Evolutionary conservation across 306 rosid genomes (phyloP).

Genomic region (Cicer cuneatum): DNA sequence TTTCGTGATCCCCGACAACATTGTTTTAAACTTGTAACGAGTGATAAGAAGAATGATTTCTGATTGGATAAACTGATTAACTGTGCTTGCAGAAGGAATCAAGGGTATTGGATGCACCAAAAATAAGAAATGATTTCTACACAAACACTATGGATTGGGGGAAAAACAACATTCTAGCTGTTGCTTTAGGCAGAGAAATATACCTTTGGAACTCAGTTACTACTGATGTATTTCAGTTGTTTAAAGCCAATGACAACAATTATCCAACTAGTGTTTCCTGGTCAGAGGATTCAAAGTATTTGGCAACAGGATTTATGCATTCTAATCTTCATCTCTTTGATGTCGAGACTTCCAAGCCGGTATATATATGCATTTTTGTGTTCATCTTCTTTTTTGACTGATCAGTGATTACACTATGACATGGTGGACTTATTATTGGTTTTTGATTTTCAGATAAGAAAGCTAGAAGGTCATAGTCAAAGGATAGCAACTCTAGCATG

Average conservation of each 20-base stretch:
- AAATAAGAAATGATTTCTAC: constrained; percentile 70
- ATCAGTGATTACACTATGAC: too few species aligned
- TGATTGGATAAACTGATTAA: constrained; percentile 14
- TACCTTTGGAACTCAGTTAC: constrained; percentile 73
- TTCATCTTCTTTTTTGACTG: too few species aligned
- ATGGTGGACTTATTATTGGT: too few species aligned
- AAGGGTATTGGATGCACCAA: constrained; percentile 76
- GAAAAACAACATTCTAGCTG: constrained; percentile 63
- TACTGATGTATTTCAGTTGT: constrained; percentile 49
- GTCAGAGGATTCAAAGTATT: constrained; percentile 58
- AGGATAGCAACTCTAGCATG: constrained; percentile 67
- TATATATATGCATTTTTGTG: background rate
- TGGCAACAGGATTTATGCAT: constrained; percentile 61
- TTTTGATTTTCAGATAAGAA: constrained; percentile 34
- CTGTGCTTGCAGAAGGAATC: constrained; percentile 58
- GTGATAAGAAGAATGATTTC: too few species aligned
- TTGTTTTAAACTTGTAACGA: too few species aligned
- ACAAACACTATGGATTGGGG: constrained; percentile 80
- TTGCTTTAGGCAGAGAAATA: constrained; percentile 68
- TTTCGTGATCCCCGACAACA: too few species aligned
- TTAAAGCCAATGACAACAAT: constrained; percentile 46
- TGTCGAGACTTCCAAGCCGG: constrained; percentile 69
- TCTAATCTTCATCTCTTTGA: constrained; percentile 77
- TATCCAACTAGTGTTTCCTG: constrained; percentile 72
- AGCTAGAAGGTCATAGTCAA: constrained; percentile 56